A percentile compares a stretch with the other conserved stretches of the same genome.
Conservation (phyloP, 2,329 filamentous ascomycete genomes). For the Volutella citrinella region DNA sequence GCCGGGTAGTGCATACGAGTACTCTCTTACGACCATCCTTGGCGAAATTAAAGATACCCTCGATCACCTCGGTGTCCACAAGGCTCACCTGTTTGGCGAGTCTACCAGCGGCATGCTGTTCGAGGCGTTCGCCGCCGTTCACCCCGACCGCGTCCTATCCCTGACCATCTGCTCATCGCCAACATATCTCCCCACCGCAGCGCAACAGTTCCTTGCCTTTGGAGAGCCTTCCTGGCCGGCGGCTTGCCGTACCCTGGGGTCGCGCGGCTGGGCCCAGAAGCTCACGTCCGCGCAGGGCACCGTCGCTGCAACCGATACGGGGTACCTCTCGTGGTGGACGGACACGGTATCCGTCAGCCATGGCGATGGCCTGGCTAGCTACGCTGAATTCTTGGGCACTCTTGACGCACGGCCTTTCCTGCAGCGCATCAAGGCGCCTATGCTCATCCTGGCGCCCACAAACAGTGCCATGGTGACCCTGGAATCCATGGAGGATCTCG, state of each 20-base stretch:
- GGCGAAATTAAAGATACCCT: slow-evolving; percentile 9
- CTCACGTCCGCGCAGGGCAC: slow-evolving; percentile 2
- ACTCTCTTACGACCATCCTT: slow-evolving; percentile 5
- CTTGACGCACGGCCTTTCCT: slow-evolving; percentile 4
- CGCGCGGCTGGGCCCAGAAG: slow-evolving; percentile 5
- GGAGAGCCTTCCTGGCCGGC: slow-evolving; percentile 8
- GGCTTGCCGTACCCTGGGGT: slow-evolving; percentile 4
- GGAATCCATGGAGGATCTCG: slow-evolving; percentile 3
- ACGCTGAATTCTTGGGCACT: slow-evolving; percentile 6
- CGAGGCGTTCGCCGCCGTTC: slow-evolving; percentile 8
- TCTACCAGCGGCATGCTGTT: slow-evolving; percentile 11
- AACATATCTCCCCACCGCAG: slow-evolving; percentile 3
- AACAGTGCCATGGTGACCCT: slow-evolving; percentile 7
- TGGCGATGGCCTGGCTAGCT: slow-evolving; percentile 6
- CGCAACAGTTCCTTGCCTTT: slow-evolving; percentile 8
- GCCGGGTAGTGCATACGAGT: slow-evolving; percentile 3
- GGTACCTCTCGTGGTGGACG: slow-evolving; percentile 6
- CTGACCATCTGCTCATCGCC: slow-evolving; percentile 9
- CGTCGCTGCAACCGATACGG: neutral
- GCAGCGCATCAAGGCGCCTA: neutral
- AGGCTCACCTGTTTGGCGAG: slow-evolving; percentile 10
- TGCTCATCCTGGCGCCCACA: slow-evolving; percentile 6
- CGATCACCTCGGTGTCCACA: slow-evolving; percentile 3
- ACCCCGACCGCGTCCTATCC: slow-evolving; percentile 7
- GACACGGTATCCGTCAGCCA: slow-evolving; percentile 5